Percentiles rank a stretch among this genome's conserved stretches.
These are phyloP conservation scores for Ceratocystis papillata DNA, from an alignment of 2,329 filamentous ascomycete species.

Conservation along the genomic window DNA sequence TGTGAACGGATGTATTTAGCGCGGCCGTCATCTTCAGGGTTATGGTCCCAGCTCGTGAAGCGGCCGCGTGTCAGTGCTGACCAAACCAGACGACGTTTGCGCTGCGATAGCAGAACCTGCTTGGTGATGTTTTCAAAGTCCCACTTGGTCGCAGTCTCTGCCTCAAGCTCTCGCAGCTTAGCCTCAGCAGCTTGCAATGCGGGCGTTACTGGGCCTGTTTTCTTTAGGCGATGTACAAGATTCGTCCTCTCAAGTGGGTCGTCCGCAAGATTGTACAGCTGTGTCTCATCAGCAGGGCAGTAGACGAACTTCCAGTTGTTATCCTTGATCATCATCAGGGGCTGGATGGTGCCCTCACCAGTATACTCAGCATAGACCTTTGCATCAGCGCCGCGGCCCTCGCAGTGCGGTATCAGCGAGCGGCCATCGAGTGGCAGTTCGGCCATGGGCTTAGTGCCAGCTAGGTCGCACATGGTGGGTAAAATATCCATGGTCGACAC, in stretches of 20 bases:
- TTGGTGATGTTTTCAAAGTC: constrained; percentile 67
- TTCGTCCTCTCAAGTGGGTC: constrained; percentile 74
- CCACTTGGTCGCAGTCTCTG: constrained; percentile 67
- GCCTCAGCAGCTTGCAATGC: constrained; percentile 37
- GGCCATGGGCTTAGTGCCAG: constrained; percentile 56
- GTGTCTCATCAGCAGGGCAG: constrained; percentile 71
- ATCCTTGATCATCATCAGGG: constrained; percentile 87
- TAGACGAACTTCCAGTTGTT: constrained; percentile 85
- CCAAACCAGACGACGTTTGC: constrained; percentile 68
- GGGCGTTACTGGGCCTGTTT: constrained; percentile 27
- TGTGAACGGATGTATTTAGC: constrained; percentile 76
- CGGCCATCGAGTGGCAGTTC: constrained; percentile 76
- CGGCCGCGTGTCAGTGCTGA: constrained; percentile 63
- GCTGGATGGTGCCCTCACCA: constrained; percentile 78
- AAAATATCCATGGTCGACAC: constrained; percentile 87
- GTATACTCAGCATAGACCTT: constrained; percentile 94
- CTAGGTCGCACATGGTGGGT: constrained; percentile 76
- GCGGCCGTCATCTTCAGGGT: constrained; percentile 59
- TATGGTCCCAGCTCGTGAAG: constrained; percentile 77
- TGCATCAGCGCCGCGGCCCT: constrained; percentile 54
- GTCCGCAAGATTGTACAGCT: constrained; percentile 66
- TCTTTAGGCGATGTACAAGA: constrained; percentile 43
- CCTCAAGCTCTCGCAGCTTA: constrained; percentile 55
- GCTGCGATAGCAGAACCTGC: constrained; percentile 65
- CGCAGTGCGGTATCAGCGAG: constrained; percentile 68